Conservation (phyloP, 108 stramenopile species). For the Mediolabrus comicus region DNA sequence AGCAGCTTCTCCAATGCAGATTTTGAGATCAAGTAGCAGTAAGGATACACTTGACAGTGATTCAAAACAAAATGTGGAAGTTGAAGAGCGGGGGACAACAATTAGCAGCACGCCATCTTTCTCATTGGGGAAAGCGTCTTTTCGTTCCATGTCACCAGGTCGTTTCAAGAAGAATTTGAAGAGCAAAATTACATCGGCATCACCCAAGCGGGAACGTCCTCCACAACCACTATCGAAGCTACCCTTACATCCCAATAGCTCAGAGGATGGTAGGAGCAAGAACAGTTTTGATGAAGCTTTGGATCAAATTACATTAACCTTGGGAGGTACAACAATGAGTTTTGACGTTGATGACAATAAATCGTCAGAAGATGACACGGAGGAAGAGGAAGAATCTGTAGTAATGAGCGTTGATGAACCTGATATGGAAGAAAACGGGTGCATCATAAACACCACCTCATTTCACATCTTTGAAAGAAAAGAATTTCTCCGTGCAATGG, state of each 20-base stretch:
- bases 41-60: not conserved
- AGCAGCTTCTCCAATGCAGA: not conserved
- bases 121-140: constrained; percentile 1
- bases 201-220: not conserved
- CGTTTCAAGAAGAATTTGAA: constrained; percentile 20
- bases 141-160: constrained; percentile 25
- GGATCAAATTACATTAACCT: constrained; percentile 9
- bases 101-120: not conserved
- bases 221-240: not conserved
- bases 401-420: not conserved
- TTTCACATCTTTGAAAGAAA: constrained; percentile 35
- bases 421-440: constrained; percentile 22
- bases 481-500: constrained; percentile 42
- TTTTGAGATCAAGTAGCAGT: not conserved
- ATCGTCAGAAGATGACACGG: not conserved
- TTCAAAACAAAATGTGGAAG: not conserved
- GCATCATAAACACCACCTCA: constrained; percentile 17
- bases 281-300: constrained; percentile 3
- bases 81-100: not conserved
- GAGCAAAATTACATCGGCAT: constrained; percentile 7
- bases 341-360: constrained; percentile 17
- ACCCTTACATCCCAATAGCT: not conserved
- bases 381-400: not conserved
- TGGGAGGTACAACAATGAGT: constrained; percentile 32
- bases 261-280: not conserved